Base-by-base conservation (phyloP, 768 basidiomycete genomes). In the Pleurotus cornucopiae region DNA sequence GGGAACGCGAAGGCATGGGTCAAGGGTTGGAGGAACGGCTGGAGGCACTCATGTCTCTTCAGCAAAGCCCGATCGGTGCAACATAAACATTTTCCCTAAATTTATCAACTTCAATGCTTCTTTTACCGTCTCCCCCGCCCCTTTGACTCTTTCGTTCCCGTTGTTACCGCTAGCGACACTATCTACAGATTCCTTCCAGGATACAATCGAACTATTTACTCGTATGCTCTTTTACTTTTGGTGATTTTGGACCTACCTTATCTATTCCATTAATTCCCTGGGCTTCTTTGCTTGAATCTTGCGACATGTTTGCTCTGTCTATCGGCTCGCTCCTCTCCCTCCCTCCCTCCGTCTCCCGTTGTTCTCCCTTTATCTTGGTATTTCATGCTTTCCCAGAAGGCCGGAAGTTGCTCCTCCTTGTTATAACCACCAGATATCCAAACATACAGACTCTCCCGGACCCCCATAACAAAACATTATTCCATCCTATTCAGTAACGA, bases 1-100 rank as follows among this genome's bases (percentile, higher is more conserved):
- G 91, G 91, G 88, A 91, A 60, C 73, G 91, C 1, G 89, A 91
- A 62, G 92, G 92, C 0, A 67, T 95, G 21, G 92, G 93, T 0
- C 80, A 73, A 57, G 92, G 93, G 0, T 68, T 95, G 48, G 93
- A 90, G 69, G 92, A 94, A 73, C 73, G 92, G 55, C 67, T 95
- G 53, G 92, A 94, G 63, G 77, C 74, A 26, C 64, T 83, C 60
- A 76, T 77, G 72, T 37, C 57, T 14, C 4, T 40, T 18, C 51
- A 41, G n/a, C 21, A 38, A n/a, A 40, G 38, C 37, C 39, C 16
- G 1, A 23, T 41, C 11, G 51, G 37, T 18, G 51, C 51, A 14
- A 2, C 39, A 3, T 53, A 44, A 44, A 44, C 41, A 9, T 34
- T 34, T 34, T 13, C 41, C 9, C 13, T 21, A 44, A 44, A 44